Evolutionary conservation across 768 basidiomycete genomes (phyloP), one percentile per base, ranked within the genome.

Genomic region (Trametes cubensis): DNA sequence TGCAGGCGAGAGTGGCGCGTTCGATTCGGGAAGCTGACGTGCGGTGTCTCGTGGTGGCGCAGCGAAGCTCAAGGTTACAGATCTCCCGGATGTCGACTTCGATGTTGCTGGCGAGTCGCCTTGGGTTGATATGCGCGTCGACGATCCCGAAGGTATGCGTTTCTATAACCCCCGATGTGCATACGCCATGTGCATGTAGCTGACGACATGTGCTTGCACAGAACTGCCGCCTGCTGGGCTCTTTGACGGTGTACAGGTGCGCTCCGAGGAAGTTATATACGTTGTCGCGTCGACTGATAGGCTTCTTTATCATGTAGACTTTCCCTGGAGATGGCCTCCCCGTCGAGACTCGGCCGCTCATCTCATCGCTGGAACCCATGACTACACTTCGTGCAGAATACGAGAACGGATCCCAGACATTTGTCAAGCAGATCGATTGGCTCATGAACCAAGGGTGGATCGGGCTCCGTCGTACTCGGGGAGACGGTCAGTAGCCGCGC

Each of bases 361-460:
- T 92, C 61, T 81, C 83, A 34, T 69, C 74, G 18, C 75, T 88
- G 51, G 76, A 78, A 13, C 78, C 84, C 3, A 83, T 89, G 63
- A 72, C 79, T 1, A 73, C 73, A 3, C 76, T 93, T 47, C 83
- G 87, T 28, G 77, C 73, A 6, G 90, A 92, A 74, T 93, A 93
- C 67, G 83, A 84, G 67, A 76, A 78, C 38, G 85, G 85, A 3
- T 79, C 85, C 0, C 76, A 76, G 10, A 69, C 76, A 6, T 92
- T 95, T 69, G 70, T 89, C 6, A 77, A 81, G 58, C 92, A 96
- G 75, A 89, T 98, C 62, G 84, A 90, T 65, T 85, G 83, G 76
- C 76, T 98, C 21, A 75, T 78, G 49, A 67, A 66, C 17, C 76
- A 85, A 46, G 93, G 92, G 1, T 95, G 84, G 76, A 77, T 77